Evolutionary conservation across 331 rosid genomes (phyloP).

Genomic region (Pyrus hybrid): DNA sequence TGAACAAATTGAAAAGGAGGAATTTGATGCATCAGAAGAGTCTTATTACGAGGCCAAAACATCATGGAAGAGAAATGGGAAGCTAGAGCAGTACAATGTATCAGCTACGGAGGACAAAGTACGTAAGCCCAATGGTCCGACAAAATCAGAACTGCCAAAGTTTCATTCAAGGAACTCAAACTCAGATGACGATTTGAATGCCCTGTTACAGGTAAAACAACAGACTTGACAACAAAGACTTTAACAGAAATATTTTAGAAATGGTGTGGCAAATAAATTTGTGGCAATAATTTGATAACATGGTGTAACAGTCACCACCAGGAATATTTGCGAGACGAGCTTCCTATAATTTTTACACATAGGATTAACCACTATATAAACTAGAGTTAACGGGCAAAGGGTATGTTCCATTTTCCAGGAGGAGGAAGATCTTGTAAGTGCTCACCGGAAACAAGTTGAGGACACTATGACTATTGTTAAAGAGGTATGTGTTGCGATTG

Average conservation of each 20-base stretch:
- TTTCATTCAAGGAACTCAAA: slow-evolving; percentile 40
- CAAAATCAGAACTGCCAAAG: slow-evolving; percentile 68
- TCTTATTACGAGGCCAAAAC: slow-evolving; percentile 63
- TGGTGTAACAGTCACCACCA: not conserved
- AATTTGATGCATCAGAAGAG: slow-evolving; percentile 68
- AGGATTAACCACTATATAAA: not conserved
- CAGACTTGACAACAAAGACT: not conserved
- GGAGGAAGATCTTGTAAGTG: slow-evolving; percentile 95
- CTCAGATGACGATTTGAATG: slow-evolving; percentile 76
- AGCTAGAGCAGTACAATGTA: slow-evolving; percentile 44
- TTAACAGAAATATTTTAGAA: not conserved
- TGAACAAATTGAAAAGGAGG: slow-evolving; percentile 61
- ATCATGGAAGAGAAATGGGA: slow-evolving; percentile 67
- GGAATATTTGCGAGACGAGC: not conserved
- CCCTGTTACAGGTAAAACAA: slow-evolving; percentile 68
- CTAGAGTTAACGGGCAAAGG: not conserved
- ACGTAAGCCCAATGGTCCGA: slow-evolving; percentile 55
- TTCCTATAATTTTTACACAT: not conserved
- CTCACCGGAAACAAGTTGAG: slow-evolving; percentile 97
- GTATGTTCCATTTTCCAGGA: slow-evolving; percentile 48
- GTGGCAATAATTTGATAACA: not conserved
- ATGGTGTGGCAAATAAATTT: not conserved
- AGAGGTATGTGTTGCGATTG: slow-evolving; percentile 52
- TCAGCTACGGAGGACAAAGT: slow-evolving; percentile 48
- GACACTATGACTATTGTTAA: slow-evolving; percentile 94